Evolutionary conservation across 495 filamentous ascomycete species (phyloP), one percentile per base, ranked within the genome.

Genomic region (Achaetomiella virescens): DNA sequence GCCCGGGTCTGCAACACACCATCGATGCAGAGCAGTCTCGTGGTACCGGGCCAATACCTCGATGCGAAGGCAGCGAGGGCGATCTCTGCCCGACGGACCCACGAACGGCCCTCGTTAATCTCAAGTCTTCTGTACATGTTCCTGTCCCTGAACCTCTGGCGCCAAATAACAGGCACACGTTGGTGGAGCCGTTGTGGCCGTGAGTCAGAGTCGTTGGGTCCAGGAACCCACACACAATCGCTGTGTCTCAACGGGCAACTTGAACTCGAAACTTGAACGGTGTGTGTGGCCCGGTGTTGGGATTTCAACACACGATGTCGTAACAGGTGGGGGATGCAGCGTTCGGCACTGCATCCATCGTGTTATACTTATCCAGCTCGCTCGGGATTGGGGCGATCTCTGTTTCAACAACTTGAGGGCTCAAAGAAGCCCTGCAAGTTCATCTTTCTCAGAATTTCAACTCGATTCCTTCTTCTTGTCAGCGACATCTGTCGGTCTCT

Each of bases 31-130:
- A 38, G 48, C 50, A 42, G 57, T 62, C 55, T 37, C 47, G 29
- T 52, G 57, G 60, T 58, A 68, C 65, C 58, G 52, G 58, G 31
- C 45, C 27, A 58, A 60, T 63, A 62, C 63, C 60, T 68, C 47
- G 37, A 64, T 58, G 43, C 58, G 62, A 50, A 65, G 58, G 52
- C 42, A 35, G 33, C 37, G 27, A 47, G 50, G 55, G 55, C 55
- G 58, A 66, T 66, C 61, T 35, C 33, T 22, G 17, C 48, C 6
- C 46, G 38, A 49, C 27, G 44, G 40, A 44, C 36, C 44, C 35
- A 45, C 25, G 37, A 21, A 22, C 42, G 20, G 47, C 38, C 45
- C 44, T 55, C 21, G 57, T 51, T 58, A 52, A 64, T 60, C 25
- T 36, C 41, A 49, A 52, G 58, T 58, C 42, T 15, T 41, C 42